A percentile compares a stretch with the other conserved stretches of the same genome.
These are phyloP conservation scores for Lasiosphaeria ovina DNA, from an alignment of 495 filamentous ascomycete genomes.

Conservation along the genomic window DNA sequence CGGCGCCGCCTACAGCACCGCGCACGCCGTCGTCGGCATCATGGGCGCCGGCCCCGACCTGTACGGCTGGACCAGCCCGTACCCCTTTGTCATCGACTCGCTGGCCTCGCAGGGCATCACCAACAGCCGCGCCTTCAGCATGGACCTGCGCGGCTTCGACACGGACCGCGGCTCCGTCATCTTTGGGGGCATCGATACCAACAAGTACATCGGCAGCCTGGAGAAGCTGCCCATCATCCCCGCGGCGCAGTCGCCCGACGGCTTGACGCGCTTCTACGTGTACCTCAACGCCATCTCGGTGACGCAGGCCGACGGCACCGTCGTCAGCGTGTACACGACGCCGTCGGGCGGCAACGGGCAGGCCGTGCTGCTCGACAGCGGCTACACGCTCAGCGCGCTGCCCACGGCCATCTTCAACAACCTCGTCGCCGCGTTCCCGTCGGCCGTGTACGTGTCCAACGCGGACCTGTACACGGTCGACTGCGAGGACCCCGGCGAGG, in stretches of 20 bases:
- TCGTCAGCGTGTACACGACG: slow-evolving; percentile 13
- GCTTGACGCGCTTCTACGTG: slow-evolving; percentile 20
- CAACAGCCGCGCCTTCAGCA: slow-evolving; percentile 67
- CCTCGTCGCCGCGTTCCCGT: slow-evolving; percentile 33
- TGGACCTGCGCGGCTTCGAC: slow-evolving; percentile 51
- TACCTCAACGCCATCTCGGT: slow-evolving; percentile 20
- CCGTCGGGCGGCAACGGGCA: slow-evolving; percentile 13
- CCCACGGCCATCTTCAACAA: slow-evolving; percentile 25
- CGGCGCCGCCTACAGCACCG: slow-evolving; percentile 35
- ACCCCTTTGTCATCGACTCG: slow-evolving; percentile 63
- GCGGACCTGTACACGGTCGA: slow-evolving; percentile 56
- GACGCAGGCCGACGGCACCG: slow-evolving; percentile 17
- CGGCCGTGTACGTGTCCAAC: slow-evolving; percentile 47
- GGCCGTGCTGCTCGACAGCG: slow-evolving; percentile 25
- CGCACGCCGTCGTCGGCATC: slow-evolving; percentile 55
- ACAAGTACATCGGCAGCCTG: slow-evolving; percentile 74
- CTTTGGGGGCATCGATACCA: slow-evolving; percentile 88
- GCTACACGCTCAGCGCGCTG: slow-evolving; percentile 22
- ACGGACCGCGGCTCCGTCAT: slow-evolving; percentile 54
- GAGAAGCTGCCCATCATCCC: slow-evolving; percentile 38
- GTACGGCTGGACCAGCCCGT: slow-evolving; percentile 45
- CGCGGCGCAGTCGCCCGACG: slow-evolving; percentile 20
- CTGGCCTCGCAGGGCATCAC: slow-evolving; percentile 61
- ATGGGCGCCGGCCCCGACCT: slow-evolving; percentile 67
- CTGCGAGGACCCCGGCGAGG: slow-evolving; percentile 54